phyloP scores from a whole-genome alignment of 2,329 filamentous ascomycete species.

The Byssochlamys sp. region DNA sequence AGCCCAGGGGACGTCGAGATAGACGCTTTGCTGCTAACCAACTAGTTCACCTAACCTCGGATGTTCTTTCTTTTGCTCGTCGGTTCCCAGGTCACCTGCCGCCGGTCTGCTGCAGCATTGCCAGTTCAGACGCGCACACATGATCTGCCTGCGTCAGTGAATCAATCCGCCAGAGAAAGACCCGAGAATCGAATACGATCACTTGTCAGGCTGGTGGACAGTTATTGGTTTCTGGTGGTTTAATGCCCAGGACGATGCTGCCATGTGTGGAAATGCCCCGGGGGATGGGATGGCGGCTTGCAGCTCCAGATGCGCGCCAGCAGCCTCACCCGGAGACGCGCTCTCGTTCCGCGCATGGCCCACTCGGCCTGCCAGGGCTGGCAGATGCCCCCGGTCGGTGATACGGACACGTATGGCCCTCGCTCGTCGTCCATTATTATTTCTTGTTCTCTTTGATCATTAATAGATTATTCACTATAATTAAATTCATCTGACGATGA shows the following conservation, averaged over 20 bases:
- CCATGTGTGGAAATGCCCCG: neutral
- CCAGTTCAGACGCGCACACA: neutral
- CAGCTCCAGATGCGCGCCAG: constrained; percentile 7
- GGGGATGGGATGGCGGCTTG: constrained; percentile 5
- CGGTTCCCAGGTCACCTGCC: neutral
- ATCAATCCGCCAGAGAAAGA: neutral
- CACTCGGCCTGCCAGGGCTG: neutral
- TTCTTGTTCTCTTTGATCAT: neutral
- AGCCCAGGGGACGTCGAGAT: neutral
- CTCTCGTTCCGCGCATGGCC: constrained; percentile 12
- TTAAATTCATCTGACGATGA: too few relatives aligned
- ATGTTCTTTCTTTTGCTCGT: neutral
- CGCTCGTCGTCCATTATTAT: neutral
- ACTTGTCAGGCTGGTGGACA: neutral
- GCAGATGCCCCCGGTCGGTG: neutral
- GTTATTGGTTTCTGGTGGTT: neutral
- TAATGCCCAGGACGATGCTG: neutral
- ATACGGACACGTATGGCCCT: neutral
- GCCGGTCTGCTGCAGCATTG: neutral
- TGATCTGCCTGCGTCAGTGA: neutral
- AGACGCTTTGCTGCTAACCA: neutral
- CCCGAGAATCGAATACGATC: neutral
- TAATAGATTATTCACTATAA: too few relatives aligned
- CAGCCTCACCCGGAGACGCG: constrained; percentile 18
- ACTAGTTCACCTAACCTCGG: neutral